Evolutionary conservation across 2,329 filamentous ascomycete genomes (phyloP).

Genomic region (Alternaria sp.): DNA sequence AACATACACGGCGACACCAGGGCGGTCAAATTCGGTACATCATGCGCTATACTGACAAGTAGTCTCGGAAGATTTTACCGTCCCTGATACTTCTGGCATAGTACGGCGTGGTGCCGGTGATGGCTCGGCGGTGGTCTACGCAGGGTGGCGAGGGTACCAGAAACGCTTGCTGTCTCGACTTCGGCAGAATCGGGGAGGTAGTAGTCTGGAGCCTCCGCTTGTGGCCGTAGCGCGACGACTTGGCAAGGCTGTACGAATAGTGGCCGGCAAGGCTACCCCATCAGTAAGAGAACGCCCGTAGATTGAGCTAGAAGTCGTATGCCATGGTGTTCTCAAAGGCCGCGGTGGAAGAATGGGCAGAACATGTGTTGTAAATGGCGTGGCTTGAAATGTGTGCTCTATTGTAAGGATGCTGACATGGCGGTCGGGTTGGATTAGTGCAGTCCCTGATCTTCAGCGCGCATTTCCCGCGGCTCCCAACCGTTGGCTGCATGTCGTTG

Average conservation of each 20-base stretch:
- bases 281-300: neutral
- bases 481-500: constrained; percentile 15
- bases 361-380: neutral
- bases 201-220: constrained; percentile 34
- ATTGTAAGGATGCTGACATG: neutral
- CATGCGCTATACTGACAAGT: neutral
- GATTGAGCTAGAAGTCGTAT: neutral
- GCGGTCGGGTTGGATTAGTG: constrained; percentile 1
- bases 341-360: neutral
- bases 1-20: neutral
- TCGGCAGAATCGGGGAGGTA: constrained; percentile 31
- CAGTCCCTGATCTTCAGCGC: constrained; percentile 20
- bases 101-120: neutral
- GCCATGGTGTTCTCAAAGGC: neutral
- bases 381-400: neutral
- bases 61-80: neutral
- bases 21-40: neutral
- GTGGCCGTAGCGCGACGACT: constrained; percentile 32
- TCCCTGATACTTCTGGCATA: neutral
- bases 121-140: constrained; percentile 6
- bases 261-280: constrained; percentile 17
- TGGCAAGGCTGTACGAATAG: constrained; percentile 22
- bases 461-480: constrained; percentile 19
- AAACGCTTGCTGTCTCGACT: constrained; percentile 17
- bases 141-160: constrained; percentile 22